Evolutionary conservation across 306 rosid genomes (phyloP).

Genomic region (Cicer chorassanicum): DNA sequence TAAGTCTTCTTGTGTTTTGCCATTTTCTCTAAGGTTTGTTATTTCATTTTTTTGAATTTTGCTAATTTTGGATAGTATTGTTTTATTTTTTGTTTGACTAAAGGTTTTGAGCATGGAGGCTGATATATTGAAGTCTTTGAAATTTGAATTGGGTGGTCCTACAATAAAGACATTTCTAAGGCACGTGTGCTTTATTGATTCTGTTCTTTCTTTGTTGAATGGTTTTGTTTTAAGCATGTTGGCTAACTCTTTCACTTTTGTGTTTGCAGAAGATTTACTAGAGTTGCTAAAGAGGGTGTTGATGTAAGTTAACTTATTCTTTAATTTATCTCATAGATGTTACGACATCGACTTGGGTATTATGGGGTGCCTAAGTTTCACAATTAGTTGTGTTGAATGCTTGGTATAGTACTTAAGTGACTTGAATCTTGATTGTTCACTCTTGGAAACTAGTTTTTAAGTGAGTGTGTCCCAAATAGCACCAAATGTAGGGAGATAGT

Average conservation of each 20-base stretch:
- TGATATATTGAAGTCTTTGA: conserved; percentile 69
- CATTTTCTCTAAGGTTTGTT: background rate
- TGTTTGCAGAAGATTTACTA: conserved; percentile 68
- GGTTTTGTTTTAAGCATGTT: background rate
- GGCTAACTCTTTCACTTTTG: conserved; percentile 14
- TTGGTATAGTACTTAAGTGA: background rate
- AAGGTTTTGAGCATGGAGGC: conserved; percentile 91
- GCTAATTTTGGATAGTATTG: background rate
- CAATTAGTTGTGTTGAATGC: background rate
- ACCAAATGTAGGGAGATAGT: background rate
- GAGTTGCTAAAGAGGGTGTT: conserved; percentile 56
- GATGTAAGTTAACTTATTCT: conserved; percentile 54
- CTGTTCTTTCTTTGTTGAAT: background rate
- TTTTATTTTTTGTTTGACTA: background rate
- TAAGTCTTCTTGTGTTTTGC: background rate
- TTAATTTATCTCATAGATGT: background rate
- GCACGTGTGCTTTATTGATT: conserved; percentile 46
- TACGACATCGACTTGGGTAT: background rate
- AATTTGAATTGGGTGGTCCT: conserved; percentile 87
- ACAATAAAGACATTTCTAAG: conserved; percentile 82
- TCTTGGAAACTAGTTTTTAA: background rate
- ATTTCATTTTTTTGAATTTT: background rate
- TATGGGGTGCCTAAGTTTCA: background rate
- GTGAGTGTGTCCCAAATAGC: background rate
- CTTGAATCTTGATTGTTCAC: background rate